Conservation (phyloP, 495 filamentous ascomycete species). For the Penicillium longicatenatum region DNA sequence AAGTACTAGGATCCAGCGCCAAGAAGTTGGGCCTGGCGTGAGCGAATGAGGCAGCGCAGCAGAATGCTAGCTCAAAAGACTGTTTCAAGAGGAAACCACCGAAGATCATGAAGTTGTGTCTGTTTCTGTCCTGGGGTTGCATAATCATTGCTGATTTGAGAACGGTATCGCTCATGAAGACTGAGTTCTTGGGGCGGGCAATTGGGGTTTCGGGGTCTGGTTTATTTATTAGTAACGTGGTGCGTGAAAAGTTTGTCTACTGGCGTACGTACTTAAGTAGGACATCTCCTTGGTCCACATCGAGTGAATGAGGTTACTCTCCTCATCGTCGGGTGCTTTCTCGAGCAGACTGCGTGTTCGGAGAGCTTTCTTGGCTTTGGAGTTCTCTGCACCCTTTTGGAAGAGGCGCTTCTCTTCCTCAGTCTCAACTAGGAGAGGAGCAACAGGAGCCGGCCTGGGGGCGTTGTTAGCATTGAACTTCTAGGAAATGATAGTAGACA, state of each 20-base stretch:
- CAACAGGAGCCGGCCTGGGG: constrained; percentile 53
- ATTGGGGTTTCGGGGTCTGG: constrained; percentile 58
- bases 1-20: constrained; percentile 76
- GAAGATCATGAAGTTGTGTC: constrained; percentile 90
- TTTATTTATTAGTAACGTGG: constrained; percentile 1
- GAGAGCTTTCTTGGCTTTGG: constrained; percentile 69
- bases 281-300: constrained; percentile 76
- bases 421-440: constrained; percentile 64
- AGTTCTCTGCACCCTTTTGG: constrained; percentile 70
- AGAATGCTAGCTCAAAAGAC: constrained; percentile 87
- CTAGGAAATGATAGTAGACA: constrained; percentile 25
- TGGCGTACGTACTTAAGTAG: constrained; percentile 57
- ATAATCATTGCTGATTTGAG: constrained; percentile 77
- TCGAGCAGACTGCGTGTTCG: constrained; percentile 65
- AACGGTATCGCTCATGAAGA: constrained; percentile 67
- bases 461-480: constrained; percentile 11
- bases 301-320: constrained; percentile 75
- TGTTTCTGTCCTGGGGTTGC: constrained; percentile 84
- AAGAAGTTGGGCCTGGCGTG: constrained; percentile 77
- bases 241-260: not conserved
- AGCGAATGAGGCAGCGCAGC: constrained; percentile 76
- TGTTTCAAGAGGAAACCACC: constrained; percentile 82
- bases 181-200: constrained; percentile 61
- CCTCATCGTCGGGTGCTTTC: constrained; percentile 73
- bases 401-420: constrained; percentile 72